phyloP scores from a whole-genome alignment of 768 basidiomycete species.

The Termitomyces sp. region DNA sequence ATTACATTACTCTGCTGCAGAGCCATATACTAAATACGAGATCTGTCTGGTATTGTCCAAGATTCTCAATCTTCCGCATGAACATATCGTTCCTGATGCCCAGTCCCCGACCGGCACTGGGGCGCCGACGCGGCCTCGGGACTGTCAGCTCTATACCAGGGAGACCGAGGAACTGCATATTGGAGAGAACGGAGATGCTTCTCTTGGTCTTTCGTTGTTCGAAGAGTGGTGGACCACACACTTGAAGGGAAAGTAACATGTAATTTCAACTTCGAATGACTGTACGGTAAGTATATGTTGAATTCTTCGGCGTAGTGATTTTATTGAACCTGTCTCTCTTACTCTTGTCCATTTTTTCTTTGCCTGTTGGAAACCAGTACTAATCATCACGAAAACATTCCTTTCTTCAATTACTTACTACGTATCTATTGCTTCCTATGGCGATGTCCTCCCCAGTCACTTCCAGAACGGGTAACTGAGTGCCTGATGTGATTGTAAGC shows the following conservation, averaged over 20 bases:
- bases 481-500: conserved; percentile 23
- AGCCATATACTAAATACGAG: conserved; percentile 89
- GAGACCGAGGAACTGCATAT: conserved; percentile 70
- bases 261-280: not conserved
- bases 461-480: conserved; percentile 48
- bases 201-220: conserved; percentile 64
- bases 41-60: conserved; percentile 80
- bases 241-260: conserved; percentile 25
- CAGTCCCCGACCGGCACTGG: conserved; percentile 61
- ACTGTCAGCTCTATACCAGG: conserved; percentile 74
- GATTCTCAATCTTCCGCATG: conserved; percentile 66
- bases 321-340: too few relatives aligned
- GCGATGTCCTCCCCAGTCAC: conserved; percentile 24
- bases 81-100: conserved; percentile 72
- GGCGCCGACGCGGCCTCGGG: conserved; percentile 72
- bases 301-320: not conserved
- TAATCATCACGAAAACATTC: not conserved
- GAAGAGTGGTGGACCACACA: conserved; percentile 81
- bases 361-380: not conserved
- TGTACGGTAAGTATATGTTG: not conserved
- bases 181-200: conserved; percentile 29
- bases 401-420: not conserved
- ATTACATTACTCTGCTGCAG: conserved; percentile 81
- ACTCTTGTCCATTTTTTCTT: not conserved
- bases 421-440: conserved; percentile 15